Conservation (phyloP, 176 grass and related monocot genomes). For the Ensete glaucum region DNA sequence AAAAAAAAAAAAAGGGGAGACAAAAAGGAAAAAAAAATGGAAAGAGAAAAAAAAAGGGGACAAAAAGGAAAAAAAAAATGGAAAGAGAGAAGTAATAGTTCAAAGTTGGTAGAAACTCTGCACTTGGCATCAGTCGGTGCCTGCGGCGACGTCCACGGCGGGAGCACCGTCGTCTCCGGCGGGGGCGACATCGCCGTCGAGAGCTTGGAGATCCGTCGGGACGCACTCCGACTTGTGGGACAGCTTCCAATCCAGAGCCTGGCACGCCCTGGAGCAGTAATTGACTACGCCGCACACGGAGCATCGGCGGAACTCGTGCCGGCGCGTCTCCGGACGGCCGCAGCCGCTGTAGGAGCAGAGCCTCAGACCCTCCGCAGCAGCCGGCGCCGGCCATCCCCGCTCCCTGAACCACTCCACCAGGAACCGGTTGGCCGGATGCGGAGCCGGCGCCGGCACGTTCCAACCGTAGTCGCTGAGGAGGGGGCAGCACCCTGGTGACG, state of each 20-base stretch:
- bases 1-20: neutral
- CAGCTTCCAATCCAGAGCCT: slow-evolving; percentile 66
- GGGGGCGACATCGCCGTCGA: slow-evolving; percentile 9
- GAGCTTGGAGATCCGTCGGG: neutral
- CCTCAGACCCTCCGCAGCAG: neutral
- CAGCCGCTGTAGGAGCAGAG: slow-evolving; percentile 51
- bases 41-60: no score
- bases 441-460: slow-evolving; percentile 1
- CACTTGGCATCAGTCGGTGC: neutral
- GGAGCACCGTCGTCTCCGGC: slow-evolving; percentile 4
- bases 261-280: slow-evolving; percentile 71
- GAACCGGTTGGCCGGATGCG: slow-evolving; percentile 41
- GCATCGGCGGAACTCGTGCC: slow-evolving; percentile 66
- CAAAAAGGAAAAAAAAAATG: neutral
- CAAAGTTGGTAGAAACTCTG: no score
- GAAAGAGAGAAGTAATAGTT: neutral
- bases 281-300: slow-evolving; percentile 41
- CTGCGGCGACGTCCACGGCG: neutral
- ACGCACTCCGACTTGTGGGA: slow-evolving; percentile 36
- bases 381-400: no score
- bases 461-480: slow-evolving; percentile 27
- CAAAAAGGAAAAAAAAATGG: no score
- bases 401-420: slow-evolving; percentile 54
- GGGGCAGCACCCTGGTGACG: neutral
- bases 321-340: slow-evolving; percentile 48